phyloP scores from a whole-genome alignment of 108 stramenopile species.

The Mediolabrus comicus region DNA sequence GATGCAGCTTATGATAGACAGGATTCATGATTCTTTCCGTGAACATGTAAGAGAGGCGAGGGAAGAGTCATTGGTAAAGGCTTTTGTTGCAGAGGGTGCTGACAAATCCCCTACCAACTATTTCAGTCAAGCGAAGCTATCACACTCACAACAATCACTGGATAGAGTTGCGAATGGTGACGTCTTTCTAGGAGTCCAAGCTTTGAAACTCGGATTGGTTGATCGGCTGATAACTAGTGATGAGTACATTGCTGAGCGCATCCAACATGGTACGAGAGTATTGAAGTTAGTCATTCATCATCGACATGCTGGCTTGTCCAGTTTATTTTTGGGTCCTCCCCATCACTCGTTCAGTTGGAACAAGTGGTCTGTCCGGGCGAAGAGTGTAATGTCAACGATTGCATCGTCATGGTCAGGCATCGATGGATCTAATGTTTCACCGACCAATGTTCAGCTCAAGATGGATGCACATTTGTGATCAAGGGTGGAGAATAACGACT shows the following conservation, averaged over 20 bases:
- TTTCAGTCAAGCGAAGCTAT: not conserved
- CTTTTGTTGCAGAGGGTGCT: not conserved
- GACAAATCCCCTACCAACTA: not conserved
- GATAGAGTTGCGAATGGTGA: constrained; percentile 72
- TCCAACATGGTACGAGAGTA: constrained; percentile 70
- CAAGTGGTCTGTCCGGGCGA: too few species aligned
- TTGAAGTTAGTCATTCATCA: constrained; percentile 32
- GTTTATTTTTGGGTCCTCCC: too few species aligned
- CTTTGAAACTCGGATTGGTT: constrained; percentile 59
- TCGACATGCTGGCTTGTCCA: too few species aligned
- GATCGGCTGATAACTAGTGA: constrained; percentile 78
- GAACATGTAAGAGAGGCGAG: constrained; percentile 50
- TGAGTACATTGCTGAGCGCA: constrained; percentile 77
- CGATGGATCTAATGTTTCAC: too few species aligned
- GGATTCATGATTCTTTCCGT: constrained; percentile 75
- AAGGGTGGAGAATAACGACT: too few species aligned
- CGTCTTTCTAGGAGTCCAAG: constrained; percentile 63
- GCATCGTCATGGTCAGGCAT: too few species aligned
- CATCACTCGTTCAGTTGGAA: too few species aligned
- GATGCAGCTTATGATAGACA: constrained; percentile 57
- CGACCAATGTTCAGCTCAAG: too few species aligned
- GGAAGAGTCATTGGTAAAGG: constrained; percentile 22
- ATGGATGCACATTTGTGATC: too few species aligned
- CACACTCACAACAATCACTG: constrained; percentile 30
- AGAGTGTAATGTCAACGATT: too few species aligned